Evolutionary conservation across 2,329 filamentous ascomycete genomes (phyloP).

Genomic region (Aspergillus oerlinghausenensis): DNA sequence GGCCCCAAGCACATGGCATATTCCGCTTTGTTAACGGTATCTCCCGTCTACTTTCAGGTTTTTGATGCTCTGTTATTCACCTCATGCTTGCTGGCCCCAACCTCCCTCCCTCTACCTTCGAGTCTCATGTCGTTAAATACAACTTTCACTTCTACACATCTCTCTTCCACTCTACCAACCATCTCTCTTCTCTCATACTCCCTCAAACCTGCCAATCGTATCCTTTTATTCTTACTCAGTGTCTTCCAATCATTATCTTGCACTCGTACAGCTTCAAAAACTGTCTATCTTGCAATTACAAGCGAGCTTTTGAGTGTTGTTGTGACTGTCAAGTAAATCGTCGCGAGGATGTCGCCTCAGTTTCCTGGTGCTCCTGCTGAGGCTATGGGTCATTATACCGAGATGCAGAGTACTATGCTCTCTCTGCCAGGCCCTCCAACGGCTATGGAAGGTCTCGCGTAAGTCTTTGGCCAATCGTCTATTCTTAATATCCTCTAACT

Average conservation of each 20-base stretch:
- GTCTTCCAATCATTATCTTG: background rate
- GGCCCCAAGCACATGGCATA: background rate
- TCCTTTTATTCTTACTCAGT: background rate
- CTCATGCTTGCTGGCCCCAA: background rate
- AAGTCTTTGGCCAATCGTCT: background rate
- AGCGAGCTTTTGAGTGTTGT: background rate
- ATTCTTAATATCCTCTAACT: background rate
- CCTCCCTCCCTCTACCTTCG: background rate
- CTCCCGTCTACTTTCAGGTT: background rate
- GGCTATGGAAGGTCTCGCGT: background rate
- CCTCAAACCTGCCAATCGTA: background rate
- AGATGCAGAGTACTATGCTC: background rate
- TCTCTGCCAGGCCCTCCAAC: background rate
- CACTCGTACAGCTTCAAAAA: background rate
- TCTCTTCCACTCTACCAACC: background rate
- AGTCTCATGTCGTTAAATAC: background rate
- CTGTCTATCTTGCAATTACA: background rate
- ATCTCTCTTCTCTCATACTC: background rate
- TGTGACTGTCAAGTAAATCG: background rate
- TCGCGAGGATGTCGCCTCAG: background rate
- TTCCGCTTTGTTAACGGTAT: background rate
- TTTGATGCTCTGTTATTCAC: background rate
- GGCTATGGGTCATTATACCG: background rate
- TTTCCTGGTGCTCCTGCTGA: background rate
- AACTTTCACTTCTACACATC: background rate